Conservation (phyloP, 345 rosid genomes). For the Brassica nigra region DNA sequence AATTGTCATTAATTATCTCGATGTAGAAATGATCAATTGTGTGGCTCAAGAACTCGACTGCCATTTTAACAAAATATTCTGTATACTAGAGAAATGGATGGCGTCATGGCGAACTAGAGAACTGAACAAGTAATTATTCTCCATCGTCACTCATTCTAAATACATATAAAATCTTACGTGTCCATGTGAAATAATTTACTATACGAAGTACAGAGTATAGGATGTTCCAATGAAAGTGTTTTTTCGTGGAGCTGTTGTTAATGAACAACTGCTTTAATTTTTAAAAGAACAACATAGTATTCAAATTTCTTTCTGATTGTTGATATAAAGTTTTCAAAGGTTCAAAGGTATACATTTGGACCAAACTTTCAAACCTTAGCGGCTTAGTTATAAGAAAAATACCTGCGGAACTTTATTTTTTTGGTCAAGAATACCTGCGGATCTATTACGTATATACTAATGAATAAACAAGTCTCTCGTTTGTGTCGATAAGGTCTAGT, state of each 20-base stretch:
- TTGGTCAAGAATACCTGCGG: neutral
- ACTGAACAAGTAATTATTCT: neutral
- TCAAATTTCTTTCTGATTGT: neutral
- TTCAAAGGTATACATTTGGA: neutral
- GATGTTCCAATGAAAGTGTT: neutral
- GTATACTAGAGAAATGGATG: neutral
- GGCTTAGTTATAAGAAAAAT: neutral
- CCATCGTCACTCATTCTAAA: neutral
- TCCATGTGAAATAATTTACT: neutral
- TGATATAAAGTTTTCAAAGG: neutral
- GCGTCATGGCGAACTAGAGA: neutral
- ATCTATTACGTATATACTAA: neutral
- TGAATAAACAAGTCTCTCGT: neutral
- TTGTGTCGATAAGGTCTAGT: neutral
- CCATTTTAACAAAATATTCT: neutral
- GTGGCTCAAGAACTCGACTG: neutral
- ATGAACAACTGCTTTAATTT: neutral
- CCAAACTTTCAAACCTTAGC: neutral
- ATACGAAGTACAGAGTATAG: neutral
- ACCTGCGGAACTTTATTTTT: neutral
- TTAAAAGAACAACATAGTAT: neutral
- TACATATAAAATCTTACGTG: neutral
- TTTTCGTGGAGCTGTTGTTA: too few relatives aligned
- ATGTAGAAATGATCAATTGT: neutral
- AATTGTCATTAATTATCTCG: neutral